phyloP scores from a whole-genome alignment of 345 rosid genomes.

The Pseudoturritis turrita region DNA sequence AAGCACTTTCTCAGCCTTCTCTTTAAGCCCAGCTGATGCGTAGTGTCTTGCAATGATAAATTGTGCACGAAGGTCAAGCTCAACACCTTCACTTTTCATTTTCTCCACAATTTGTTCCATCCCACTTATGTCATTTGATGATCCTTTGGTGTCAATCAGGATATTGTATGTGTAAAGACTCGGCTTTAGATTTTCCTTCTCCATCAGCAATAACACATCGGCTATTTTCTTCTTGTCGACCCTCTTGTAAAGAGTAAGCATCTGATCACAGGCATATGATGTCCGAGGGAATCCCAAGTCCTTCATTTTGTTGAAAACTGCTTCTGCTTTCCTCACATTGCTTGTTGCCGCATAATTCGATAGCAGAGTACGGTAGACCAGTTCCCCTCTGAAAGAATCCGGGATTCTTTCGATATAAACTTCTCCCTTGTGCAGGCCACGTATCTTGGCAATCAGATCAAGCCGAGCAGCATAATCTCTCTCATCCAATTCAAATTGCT shows the following conservation, averaged over 20 bases:
- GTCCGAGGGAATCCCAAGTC: constrained; percentile 64
- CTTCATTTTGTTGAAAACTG: constrained; percentile 80
- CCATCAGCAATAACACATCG: constrained; percentile 75
- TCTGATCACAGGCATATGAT: constrained; percentile 76
- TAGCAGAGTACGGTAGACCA: constrained; percentile 65
- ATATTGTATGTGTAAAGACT: constrained; percentile 55
- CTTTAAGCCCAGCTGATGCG: constrained; percentile 53
- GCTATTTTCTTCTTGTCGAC: constrained; percentile 82
- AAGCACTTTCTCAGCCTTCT: constrained; percentile 59
- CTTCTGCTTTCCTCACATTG: constrained; percentile 68
- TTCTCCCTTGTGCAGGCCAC: constrained; percentile 62
- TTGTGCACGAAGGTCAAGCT: constrained; percentile 49
- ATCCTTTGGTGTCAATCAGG: constrained; percentile 74
- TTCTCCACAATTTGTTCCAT: constrained; percentile 78
- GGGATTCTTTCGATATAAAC: constrained; percentile 56
- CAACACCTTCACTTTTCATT: constrained; percentile 83
- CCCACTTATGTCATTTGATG: constrained; percentile 59
- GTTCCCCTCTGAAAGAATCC: constrained; percentile 58
- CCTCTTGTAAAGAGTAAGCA: constrained; percentile 77
- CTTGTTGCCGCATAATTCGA: constrained; percentile 43
- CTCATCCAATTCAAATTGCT: constrained; percentile 49
- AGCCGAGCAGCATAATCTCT: constrained; percentile 76
- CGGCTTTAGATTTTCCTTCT: constrained; percentile 82
- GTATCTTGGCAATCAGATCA: constrained; percentile 73
- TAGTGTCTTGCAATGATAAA: constrained; percentile 62